Conservation (phyloP, 768 basidiomycete species). For the Sutorius australiensis region DNA sequence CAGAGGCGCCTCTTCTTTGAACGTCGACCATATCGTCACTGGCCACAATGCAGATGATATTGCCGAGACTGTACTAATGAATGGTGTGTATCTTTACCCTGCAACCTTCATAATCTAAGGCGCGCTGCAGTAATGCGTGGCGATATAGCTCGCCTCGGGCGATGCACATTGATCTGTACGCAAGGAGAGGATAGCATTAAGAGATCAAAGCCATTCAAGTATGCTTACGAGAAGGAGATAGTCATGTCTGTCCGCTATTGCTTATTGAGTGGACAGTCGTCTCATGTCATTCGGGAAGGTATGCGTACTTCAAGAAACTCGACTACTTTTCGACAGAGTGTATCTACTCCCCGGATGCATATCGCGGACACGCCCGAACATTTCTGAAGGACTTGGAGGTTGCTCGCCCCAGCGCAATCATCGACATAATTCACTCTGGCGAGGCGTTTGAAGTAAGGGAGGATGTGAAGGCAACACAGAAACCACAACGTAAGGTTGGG, state of each 20-base stretch:
- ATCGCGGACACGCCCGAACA: constrained; percentile 90
- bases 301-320: constrained; percentile 98
- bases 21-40: constrained; percentile 96
- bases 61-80: constrained; percentile 98
- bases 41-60: constrained; percentile 99
- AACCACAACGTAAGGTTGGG: constrained; percentile 68
- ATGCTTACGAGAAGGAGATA: constrained; percentile 99
- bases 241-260: constrained; percentile 68
- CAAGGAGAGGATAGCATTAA: constrained; percentile 96
- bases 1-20: constrained; percentile 82
- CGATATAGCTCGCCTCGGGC: constrained; percentile 88
- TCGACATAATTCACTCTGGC: constrained; percentile 96
- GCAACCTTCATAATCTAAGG: background rate
- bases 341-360: constrained; percentile 98
- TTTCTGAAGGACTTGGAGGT: constrained; percentile 96
- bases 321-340: constrained; percentile 99
- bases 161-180: constrained; percentile 94
- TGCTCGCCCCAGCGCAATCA: constrained; percentile 89
- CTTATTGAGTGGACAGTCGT: constrained; percentile 1
- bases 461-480: constrained; percentile 80
- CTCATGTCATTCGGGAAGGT: constrained; percentile 50
- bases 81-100: constrained; percentile 56
- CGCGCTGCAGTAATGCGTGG: constrained; percentile 85
- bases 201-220: constrained; percentile 99
- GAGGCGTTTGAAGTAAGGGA: constrained; percentile 87